Evolutionary conservation across 2,329 filamentous ascomycete species (phyloP).

Genomic region (Cordyceps pruinosa): DNA sequence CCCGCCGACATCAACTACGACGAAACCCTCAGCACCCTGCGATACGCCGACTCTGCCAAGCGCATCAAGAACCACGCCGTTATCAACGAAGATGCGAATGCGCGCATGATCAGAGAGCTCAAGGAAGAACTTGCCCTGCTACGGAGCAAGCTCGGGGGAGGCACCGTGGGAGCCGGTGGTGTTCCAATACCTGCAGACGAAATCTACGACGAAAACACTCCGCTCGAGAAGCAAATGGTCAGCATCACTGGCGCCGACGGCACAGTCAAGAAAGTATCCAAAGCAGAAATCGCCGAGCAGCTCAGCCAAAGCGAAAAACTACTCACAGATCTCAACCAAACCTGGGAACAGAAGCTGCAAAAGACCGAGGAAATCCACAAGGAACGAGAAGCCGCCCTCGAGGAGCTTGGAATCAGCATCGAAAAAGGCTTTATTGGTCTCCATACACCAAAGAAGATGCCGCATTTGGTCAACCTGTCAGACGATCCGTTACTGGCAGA

Average conservation of each 20-base stretch:
- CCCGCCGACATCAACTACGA: constrained; percentile 99
- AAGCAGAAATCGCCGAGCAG: constrained; percentile 96
- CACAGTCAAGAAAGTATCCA: constrained; percentile 87
- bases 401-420: constrained; percentile 96
- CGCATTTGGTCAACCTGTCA: constrained; percentile 96
- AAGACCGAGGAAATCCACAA: constrained; percentile 98
- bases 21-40: constrained; percentile 88
- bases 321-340: constrained; percentile 92
- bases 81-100: constrained; percentile 97
- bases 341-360: constrained; percentile 92
- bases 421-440: constrained; percentile 96
- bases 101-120: constrained; percentile 94
- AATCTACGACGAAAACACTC: constrained; percentile 86
- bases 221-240: constrained; percentile 91
- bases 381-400: constrained; percentile 86
- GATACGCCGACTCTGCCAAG: constrained; percentile 96
- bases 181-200: constrained; percentile 58
- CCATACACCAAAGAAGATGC: constrained; percentile 97
- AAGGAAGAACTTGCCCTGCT: constrained; percentile 89
- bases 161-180: constrained; percentile 39
- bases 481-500: constrained; percentile 89
- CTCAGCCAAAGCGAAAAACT: constrained; percentile 94
- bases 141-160: constrained; percentile 72
- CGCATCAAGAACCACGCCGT: constrained; percentile 99
- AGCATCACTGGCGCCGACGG: constrained; percentile 86